phyloP scores from a whole-genome alignment of 1,139 yeast species.

The Geotrichum australiense region DNA sequence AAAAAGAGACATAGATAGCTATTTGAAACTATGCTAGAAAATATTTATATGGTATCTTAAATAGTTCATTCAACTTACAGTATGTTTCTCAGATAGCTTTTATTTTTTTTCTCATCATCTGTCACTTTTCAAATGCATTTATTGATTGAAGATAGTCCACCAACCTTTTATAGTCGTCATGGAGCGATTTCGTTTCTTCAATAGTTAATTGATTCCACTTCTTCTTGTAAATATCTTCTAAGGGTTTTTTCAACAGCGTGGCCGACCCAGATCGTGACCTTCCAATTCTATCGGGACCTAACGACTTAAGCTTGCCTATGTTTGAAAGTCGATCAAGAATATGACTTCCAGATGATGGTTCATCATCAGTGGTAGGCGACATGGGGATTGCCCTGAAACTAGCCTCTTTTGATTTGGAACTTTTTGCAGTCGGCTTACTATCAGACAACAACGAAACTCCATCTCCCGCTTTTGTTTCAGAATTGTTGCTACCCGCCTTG shows the following conservation, averaged over 20 bases:
- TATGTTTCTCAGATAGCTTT: too few relatives aligned
- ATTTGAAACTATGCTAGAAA: too few relatives aligned
- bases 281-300: neutral
- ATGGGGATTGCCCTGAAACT: slow-evolving; percentile 13
- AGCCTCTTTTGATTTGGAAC: slow-evolving; percentile 6
- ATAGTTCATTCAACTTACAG: too few relatives aligned
- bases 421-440: slow-evolving; percentile 3
- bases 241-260: slow-evolving; percentile 18
- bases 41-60: too few relatives aligned
- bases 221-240: slow-evolving; percentile 24
- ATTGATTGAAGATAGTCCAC: slow-evolving; percentile 27
- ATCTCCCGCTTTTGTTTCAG: neutral
- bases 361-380: slow-evolving; percentile 4
- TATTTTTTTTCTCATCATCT: neutral
- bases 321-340: slow-evolving; percentile 9
- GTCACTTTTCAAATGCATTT: slow-evolving; percentile 28
- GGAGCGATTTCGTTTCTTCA: slow-evolving; percentile 32
- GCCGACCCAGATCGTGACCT: slow-evolving; percentile 5
- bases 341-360: neutral
- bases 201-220: slow-evolving; percentile 27
- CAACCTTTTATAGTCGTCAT: slow-evolving; percentile 35
- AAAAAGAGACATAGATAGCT: too few relatives aligned
- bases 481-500: slow-evolving; percentile 24
- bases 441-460: slow-evolving; percentile 8
- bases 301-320: slow-evolving; percentile 9